Evolutionary conservation across 495 filamentous ascomycete species (phyloP).

Genomic region (Glutinoglossum americanum): DNA sequence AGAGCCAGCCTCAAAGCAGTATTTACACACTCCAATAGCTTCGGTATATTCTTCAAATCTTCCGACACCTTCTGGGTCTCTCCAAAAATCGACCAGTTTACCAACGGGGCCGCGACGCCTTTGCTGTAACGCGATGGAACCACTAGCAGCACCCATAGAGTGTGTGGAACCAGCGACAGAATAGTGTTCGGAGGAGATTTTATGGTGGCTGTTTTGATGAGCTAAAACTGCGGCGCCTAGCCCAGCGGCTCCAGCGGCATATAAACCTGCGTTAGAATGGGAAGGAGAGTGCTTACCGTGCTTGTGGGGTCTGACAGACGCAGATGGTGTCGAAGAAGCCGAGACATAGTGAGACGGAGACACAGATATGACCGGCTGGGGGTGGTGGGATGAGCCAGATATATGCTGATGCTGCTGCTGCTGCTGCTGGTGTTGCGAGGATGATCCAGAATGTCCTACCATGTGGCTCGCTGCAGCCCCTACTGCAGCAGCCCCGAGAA

Average conservation of each 20-base stretch:
- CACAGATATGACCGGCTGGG: not conserved
- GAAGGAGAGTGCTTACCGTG: slow-evolving; percentile 20
- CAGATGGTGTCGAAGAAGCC: not conserved
- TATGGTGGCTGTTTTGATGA: slow-evolving; percentile 13
- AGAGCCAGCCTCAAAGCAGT: slow-evolving; percentile 45
- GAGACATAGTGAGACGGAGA: not conserved
- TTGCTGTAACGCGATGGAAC: slow-evolving; percentile 22
- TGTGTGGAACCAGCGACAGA: not conserved
- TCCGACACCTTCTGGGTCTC: slow-evolving; percentile 43
- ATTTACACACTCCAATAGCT: slow-evolving; percentile 42
- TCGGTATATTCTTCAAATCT: slow-evolving; percentile 58
- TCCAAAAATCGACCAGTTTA: slow-evolving; percentile 40
- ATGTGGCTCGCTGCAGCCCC: slow-evolving; percentile 30
- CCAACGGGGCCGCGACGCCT: slow-evolving; percentile 31
- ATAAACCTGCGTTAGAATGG: slow-evolving; percentile 21
- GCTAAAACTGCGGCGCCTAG: slow-evolving; percentile 19
- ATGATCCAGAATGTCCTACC: slow-evolving; percentile 16
- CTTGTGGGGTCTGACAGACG: slow-evolving; percentile 5
- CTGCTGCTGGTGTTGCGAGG: too few relatives aligned
- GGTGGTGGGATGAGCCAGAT: not conserved
- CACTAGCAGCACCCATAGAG: slow-evolving; percentile 1
- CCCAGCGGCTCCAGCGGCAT: slow-evolving; percentile 26
- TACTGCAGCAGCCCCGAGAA: slow-evolving; percentile 23
- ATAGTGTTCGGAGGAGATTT: slow-evolving; percentile 4
- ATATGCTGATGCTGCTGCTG: slow-evolving; percentile 14